phyloP scores from a whole-genome alignment of 768 basidiomycete genomes.

The Leccinum barrowsii region DNA sequence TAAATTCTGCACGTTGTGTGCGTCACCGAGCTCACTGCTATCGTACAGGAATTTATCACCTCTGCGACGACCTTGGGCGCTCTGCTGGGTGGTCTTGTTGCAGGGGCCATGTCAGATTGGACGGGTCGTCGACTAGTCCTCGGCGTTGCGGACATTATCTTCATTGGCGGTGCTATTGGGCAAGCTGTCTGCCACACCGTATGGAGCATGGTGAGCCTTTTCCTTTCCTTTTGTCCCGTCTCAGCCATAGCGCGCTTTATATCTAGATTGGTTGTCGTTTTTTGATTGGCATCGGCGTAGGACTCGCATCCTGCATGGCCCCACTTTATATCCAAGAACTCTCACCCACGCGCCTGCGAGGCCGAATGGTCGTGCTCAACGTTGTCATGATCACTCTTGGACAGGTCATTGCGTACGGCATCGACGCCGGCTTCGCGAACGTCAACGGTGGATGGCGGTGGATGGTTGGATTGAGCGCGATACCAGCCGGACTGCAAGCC shows the following conservation, averaged over 20 bases:
- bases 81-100: constrained; percentile 66
- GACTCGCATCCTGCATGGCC: constrained; percentile 72
- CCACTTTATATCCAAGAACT: constrained; percentile 85
- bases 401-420: constrained; percentile 76
- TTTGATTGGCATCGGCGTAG: constrained; percentile 71
- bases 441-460: constrained; percentile 70
- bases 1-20: background rate
- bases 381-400: constrained; percentile 80
- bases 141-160: constrained; percentile 64
- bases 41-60: constrained; percentile 68
- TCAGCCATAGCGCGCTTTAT: background rate
- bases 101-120: constrained; percentile 51
- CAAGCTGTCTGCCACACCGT: constrained; percentile 71
- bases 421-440: constrained; percentile 63
- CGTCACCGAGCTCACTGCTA: background rate
- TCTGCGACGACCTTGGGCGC: constrained; percentile 78
- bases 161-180: constrained; percentile 68
- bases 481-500: constrained; percentile 66
- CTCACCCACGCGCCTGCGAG: constrained; percentile 68
- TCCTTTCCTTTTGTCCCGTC: background rate
- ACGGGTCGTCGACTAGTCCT: constrained; percentile 65
- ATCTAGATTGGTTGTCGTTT: constrained; percentile 68
- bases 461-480: constrained; percentile 76
- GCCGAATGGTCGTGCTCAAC: constrained; percentile 76
- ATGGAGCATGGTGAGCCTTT: constrained; percentile 55